phyloP scores from a whole-genome alignment of 139 green algal genomes.

The Astrephomene gubernaculifera region DNA sequence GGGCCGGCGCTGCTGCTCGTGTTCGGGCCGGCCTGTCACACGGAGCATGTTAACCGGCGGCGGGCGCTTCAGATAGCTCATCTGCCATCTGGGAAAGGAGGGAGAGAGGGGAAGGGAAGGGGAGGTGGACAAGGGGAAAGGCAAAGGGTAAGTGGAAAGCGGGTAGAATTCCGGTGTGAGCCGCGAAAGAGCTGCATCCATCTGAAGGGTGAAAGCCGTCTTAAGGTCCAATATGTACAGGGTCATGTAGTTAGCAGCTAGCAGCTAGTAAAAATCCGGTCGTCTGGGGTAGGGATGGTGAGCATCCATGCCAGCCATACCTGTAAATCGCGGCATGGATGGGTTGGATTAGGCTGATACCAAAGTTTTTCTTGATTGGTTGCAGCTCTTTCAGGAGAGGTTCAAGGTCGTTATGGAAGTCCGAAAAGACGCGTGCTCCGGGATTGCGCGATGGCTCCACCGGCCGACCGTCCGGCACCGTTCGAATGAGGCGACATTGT shows the following conservation, averaged over 20 bases:
- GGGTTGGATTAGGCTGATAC: constrained; percentile 26
- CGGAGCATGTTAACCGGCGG: constrained; percentile 54
- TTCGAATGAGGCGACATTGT: background rate
- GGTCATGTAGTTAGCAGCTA: no score
- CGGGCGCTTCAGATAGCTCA: constrained; percentile 34
- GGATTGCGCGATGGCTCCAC: constrained; percentile 7
- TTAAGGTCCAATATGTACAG: no score
- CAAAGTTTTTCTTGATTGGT: constrained; percentile 1
- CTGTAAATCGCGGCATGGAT: constrained; percentile 30
- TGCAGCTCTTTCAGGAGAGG: constrained; percentile 12
- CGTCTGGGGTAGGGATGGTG: no score
- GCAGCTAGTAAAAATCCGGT: no score
- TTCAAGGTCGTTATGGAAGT: background rate
- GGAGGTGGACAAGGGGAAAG: background rate
- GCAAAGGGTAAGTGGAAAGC: no score
- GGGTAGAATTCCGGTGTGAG: no score
- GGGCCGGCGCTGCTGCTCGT: constrained; percentile 9
- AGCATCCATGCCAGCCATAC: no score
- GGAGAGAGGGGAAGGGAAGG: background rate
- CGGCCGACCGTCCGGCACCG: background rate
- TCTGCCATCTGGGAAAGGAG: constrained; percentile 33
- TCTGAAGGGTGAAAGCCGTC: no score
- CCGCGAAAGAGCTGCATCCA: no score
- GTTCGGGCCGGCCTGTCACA: constrained; percentile 40
- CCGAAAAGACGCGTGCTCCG: background rate